Percentiles rank a stretch among this genome's conserved stretches.
phyloP scores from a whole-genome alignment of 305 asterid genomes.

The Rubia occidens region DNA sequence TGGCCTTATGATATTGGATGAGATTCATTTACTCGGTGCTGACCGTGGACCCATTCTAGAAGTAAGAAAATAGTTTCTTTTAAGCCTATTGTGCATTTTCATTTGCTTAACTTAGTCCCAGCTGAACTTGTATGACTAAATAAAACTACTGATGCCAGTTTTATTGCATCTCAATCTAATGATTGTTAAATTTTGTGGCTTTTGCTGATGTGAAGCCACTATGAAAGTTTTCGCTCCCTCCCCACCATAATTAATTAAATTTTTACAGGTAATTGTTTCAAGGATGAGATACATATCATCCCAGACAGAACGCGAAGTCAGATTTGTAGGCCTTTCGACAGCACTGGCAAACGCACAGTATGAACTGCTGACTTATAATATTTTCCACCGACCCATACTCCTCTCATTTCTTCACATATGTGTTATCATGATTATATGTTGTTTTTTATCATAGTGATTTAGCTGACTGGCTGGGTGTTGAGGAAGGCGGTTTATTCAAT shows the following conservation, averaged over 20 bases:
- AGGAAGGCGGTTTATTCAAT: constrained; percentile 86
- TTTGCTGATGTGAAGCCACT: neutral
- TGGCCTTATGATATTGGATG: constrained; percentile 94
- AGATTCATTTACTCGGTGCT: constrained; percentile 98
- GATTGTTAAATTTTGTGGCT: neutral
- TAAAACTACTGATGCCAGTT: neutral
- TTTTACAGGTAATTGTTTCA: constrained; percentile 83
- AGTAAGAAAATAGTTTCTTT: constrained; percentile 35
- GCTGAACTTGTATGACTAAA: neutral
- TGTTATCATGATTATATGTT: neutral
- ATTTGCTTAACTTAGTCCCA: neutral
- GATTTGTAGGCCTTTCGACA: constrained; percentile 95
- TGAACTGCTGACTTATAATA: constrained; percentile 19
- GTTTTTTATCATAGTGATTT: constrained; percentile 53
- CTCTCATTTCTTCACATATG: neutral
- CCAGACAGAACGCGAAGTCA: constrained; percentile 81
- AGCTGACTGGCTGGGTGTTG: constrained; percentile 98
- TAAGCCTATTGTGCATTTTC: neutral
- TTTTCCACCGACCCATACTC: constrained; percentile 7
- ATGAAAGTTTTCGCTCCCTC: neutral
- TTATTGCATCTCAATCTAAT: neutral
- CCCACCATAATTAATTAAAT: neutral
- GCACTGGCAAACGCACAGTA: constrained; percentile 98
- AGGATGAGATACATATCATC: constrained; percentile 99
- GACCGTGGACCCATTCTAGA: constrained; percentile 99